phyloP scores from a whole-genome alignment of 2,329 filamentous ascomycete genomes.

The Malbranchea cinnamomea region DNA sequence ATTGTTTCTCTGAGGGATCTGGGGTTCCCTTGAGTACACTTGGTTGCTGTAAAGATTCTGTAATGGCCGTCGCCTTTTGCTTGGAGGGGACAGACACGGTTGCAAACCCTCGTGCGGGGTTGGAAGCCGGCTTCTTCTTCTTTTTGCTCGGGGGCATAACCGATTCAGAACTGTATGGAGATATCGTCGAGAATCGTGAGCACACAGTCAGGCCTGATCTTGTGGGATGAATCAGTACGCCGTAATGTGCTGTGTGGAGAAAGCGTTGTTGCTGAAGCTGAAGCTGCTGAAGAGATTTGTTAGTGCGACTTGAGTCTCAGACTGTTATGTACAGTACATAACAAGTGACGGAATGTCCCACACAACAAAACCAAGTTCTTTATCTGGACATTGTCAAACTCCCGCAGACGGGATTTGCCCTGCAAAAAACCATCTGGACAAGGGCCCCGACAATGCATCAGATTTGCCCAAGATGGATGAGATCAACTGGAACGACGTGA shows the following conservation, averaged over 20 bases:
- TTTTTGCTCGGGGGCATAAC: constrained; percentile 11
- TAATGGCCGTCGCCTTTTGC: constrained; percentile 38
- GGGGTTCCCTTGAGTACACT: not conserved
- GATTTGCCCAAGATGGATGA: constrained; percentile 31
- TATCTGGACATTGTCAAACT: too few species aligned
- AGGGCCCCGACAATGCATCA: too few species aligned
- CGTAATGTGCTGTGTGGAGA: too few species aligned
- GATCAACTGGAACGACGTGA: constrained; percentile 31
- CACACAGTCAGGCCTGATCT: not conserved
- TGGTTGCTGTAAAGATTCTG: constrained; percentile 9
- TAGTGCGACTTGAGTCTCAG: too few species aligned
- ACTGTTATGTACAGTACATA: too few species aligned
- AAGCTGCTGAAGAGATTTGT: too few species aligned
- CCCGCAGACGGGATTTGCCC: not conserved
- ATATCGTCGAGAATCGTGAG: not conserved
- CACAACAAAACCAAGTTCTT: too few species aligned
- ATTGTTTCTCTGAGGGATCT: not conserved
- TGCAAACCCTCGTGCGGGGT: constrained; percentile 82
- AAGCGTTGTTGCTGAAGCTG: too few species aligned
- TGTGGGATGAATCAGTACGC: not conserved
- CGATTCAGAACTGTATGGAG: not conserved
- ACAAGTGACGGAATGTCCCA: too few species aligned
- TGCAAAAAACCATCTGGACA: not conserved
- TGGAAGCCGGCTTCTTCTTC: constrained; percentile 78
- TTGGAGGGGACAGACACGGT: constrained; percentile 87